Evolutionary conservation across 164 flowering plant species (phyloP), one percentile per base, ranked within the genome.

Genomic region (Kingdonia uniflora): DNA sequence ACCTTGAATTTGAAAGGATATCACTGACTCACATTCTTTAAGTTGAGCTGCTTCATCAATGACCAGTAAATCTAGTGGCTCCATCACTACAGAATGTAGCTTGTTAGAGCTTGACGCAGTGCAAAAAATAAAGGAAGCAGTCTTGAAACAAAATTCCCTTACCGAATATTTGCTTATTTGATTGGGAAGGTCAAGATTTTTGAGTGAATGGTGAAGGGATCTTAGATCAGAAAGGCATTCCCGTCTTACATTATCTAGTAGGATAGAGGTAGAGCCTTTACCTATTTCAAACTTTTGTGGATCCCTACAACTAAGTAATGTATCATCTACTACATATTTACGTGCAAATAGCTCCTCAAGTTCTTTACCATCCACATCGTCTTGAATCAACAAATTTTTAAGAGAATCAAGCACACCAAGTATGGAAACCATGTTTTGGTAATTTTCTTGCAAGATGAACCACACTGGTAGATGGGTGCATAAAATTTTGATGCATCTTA

Each of bases 41-140:
- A 81, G 46, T 49, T 76, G 81, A 2, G 82, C 79, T 14, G 80
- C 87, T 68, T 77, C 84, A 51, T 81, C 84, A 43, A 81, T 63
- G 11, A 81, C 57, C 40, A 75, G 50, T 48, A 73, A 35, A 20
- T 70, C 26, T 19, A 77, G 14, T 1, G 61, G 66, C 8, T 15
- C 3, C 57, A 42, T 59, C 11, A 20, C 60, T 26, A 37, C 54
- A 1, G 16, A 15, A 19, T 53, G 67, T 40, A 75, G 41, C 37
- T 51, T 58, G 43, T 33, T 50, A 2, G 79, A 66, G 45, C 62
- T 54, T 2, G 77, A 75, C 15, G 72, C 68, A 33, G 87, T 81
- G 65, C 82, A 79, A 26, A 81, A 73, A 22, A 77, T 29, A 4
- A 79, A 40, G 1, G 46, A 47, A 38, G 76, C 76, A 29, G 50